These are phyloP conservation scores for Metarhizium robertsii DNA, from an alignment of 2,329 filamentous ascomycete genomes.

Conservation along the genomic window DNA sequence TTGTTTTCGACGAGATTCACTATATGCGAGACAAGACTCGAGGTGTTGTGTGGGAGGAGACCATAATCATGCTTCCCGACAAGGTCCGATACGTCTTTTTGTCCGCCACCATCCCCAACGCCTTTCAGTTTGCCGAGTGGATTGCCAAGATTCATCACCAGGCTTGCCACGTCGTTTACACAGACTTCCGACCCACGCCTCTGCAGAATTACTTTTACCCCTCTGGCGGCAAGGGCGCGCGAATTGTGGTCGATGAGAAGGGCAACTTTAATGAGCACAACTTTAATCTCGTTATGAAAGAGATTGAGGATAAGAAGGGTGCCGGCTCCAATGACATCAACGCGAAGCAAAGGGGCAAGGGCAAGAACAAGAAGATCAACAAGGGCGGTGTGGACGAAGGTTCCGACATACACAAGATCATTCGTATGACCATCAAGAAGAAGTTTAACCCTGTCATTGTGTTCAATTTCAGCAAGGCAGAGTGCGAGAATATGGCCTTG, in stretches of 20 bases:
- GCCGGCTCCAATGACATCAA: constrained; percentile 71
- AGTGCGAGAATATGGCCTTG: constrained; percentile 85
- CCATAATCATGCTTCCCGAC: constrained; percentile 93
- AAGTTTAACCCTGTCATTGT: constrained; percentile 97
- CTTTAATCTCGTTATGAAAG: constrained; percentile 90
- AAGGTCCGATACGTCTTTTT: constrained; percentile 98
- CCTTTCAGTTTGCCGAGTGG: constrained; percentile 99
- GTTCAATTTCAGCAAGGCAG: constrained; percentile 98
- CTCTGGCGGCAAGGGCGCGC: constrained; percentile 82
- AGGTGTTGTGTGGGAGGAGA: constrained; percentile 99
- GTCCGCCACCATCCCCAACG: constrained; percentile 96
- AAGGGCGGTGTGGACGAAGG: constrained; percentile 72
- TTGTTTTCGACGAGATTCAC: constrained; percentile 97
- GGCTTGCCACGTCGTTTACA: constrained; percentile 97
- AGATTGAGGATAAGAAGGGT: constrained; percentile 81
- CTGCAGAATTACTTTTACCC: constrained; percentile 98
- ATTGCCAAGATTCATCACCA: constrained; percentile 97
- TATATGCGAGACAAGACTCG: constrained; percentile 92
- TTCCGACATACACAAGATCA: constrained; percentile 91
- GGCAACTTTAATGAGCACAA: constrained; percentile 94
- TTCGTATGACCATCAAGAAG: constrained; percentile 97
- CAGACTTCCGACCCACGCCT: constrained; percentile 93
- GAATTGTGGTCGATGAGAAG: constrained; percentile 93
- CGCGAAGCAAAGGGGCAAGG: constrained; percentile 75
- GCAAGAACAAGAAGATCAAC: constrained; percentile 85